Percentiles rank a stretch among this genome's conserved stretches.
Conservation (phyloP, 1,284 basidiomycete genomes). For the Ustilago vetiveriae region DNA sequence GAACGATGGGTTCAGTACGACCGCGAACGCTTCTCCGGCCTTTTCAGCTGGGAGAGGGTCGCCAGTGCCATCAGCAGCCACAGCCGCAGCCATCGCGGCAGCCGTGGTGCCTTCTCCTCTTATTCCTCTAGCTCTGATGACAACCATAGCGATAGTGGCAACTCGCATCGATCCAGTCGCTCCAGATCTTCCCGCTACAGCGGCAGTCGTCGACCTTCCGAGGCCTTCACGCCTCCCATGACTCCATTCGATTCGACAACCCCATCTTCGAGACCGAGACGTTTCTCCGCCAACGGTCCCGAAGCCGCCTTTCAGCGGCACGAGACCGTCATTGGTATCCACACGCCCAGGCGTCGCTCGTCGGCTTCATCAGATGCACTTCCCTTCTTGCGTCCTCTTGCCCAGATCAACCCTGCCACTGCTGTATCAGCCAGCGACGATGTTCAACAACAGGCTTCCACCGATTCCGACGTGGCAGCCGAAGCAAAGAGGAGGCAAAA, state of each 20-base stretch:
- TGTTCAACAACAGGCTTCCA: slow-evolving; percentile 1
- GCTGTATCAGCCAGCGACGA: slow-evolving; percentile 18
- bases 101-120: slow-evolving; percentile 35
- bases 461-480: background rate
- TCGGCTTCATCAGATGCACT: slow-evolving; percentile 28
- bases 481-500: slow-evolving; percentile 11
- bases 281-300: slow-evolving; percentile 54
- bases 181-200: slow-evolving; percentile 36
- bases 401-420: slow-evolving; percentile 48
- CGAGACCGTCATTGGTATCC: slow-evolving; percentile 61
- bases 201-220: slow-evolving; percentile 27
- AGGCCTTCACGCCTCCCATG: slow-evolving; percentile 30
- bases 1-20: slow-evolving; percentile 62
- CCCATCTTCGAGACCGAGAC: slow-evolving; percentile 20
- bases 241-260: slow-evolving; percentile 24
- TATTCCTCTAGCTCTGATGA: slow-evolving; percentile 40
- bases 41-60: slow-evolving; percentile 39
- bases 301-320: slow-evolving; percentile 58
- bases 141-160: slow-evolving; percentile 37
- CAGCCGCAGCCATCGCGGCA: slow-evolving; percentile 30
- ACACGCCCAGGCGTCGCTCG: slow-evolving; percentile 52
- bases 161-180: slow-evolving; percentile 34
- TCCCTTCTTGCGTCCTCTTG: slow-evolving; percentile 36
- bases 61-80: slow-evolving; percentile 46
- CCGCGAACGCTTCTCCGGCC: slow-evolving; percentile 41